Evolutionary conservation across 345 rosid species (phyloP).

Genomic region (Arabis alpina): DNA sequence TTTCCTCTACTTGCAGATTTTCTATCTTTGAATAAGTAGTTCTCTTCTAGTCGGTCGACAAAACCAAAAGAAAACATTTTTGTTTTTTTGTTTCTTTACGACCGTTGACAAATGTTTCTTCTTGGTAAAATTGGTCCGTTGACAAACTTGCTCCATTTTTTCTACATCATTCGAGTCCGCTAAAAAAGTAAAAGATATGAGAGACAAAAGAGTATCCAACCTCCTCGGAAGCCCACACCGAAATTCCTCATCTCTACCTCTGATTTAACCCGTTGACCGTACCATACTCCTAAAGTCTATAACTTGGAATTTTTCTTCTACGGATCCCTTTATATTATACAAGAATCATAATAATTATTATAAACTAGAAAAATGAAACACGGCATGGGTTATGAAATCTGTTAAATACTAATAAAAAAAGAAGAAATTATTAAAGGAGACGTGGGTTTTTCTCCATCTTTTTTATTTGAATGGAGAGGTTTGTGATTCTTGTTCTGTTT

Average conservation of each 20-base stretch:
- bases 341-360: too few species aligned
- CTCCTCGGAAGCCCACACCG: not conserved
- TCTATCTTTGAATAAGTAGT: too few species aligned
- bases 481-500: constrained; percentile 16
- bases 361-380: constrained; percentile 1
- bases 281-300: not conserved
- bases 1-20: too few species aligned
- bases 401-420: not conserved
- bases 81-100: too few species aligned
- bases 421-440: not conserved
- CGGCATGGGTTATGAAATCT: constrained; percentile 11
- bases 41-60: too few species aligned
- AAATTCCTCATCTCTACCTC: not conserved
- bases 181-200: not conserved
- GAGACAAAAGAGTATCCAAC: constrained; percentile 6
- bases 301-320: not conserved
- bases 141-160: too few species aligned
- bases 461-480: constrained; percentile 24
- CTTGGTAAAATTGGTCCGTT: too few species aligned
- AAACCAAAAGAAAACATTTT: too few species aligned
- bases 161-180: too few species aligned
- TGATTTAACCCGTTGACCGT: not conserved
- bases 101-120: too few species aligned
- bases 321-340: too few species aligned
- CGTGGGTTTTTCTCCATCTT: not conserved